These are phyloP conservation scores for Sporothrix pseudoabietina DNA, from an alignment of 2,329 filamentous ascomycete genomes.

Conservation along the genomic window DNA sequence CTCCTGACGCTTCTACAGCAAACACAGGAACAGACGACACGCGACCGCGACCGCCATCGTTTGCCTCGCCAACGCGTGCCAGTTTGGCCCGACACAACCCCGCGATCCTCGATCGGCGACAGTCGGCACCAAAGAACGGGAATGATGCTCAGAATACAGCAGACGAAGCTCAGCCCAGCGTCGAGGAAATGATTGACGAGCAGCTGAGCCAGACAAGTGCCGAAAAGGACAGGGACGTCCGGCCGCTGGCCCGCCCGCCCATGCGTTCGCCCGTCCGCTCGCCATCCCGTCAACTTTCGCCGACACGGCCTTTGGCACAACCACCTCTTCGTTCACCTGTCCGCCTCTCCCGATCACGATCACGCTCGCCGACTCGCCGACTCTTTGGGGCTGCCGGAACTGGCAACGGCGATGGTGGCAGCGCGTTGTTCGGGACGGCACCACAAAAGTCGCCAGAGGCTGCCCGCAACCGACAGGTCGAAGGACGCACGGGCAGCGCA, in stretches of 20 bases:
- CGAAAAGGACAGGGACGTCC: conserved; percentile 23
- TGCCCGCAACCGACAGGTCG: background rate
- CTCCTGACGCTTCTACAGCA: conserved; percentile 38
- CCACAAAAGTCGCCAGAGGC: conserved; percentile 35
- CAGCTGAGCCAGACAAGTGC: conserved; percentile 40
- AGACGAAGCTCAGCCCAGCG: conserved; percentile 28
- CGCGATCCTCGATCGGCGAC: conserved; percentile 54
- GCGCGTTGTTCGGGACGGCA: conserved; percentile 12
- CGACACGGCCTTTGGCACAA: conserved; percentile 16
- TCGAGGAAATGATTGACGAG: conserved; percentile 35
- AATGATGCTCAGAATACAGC: background rate
- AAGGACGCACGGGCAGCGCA: background rate
- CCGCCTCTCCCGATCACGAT: conserved; percentile 21
- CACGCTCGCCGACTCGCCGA: conserved; percentile 38
- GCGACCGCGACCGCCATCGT: conserved; percentile 53
- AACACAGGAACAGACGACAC: conserved; percentile 22
- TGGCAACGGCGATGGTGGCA: conserved; percentile 15
- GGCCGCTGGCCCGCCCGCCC: conserved; percentile 17
- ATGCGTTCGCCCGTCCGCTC: conserved; percentile 27
- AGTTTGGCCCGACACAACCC: conserved; percentile 65
- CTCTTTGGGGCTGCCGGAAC: conserved; percentile 22
- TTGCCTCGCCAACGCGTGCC: conserved; percentile 67
- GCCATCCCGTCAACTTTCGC: background rate
- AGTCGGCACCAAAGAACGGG: conserved; percentile 37
- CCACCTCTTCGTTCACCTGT: background rate